phyloP scores from a whole-genome alignment of 345 rosid genomes.

The Dovyalis caffra region DNA sequence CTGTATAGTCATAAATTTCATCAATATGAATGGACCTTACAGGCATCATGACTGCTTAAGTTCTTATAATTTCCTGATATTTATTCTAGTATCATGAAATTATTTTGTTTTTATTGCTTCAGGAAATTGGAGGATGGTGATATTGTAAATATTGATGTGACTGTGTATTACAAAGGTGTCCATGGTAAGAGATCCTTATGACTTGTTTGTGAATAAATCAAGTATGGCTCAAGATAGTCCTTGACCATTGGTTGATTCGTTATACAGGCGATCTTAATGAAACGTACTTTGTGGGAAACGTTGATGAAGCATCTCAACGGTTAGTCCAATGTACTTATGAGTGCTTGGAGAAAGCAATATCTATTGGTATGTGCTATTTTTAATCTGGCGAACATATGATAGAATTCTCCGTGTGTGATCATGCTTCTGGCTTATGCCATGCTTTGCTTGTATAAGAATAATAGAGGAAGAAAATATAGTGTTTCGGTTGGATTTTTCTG shows the following conservation, averaged over 20 bases:
- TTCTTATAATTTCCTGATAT: too few species aligned
- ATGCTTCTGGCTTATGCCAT: too few species aligned
- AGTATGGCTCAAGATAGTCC: neutral
- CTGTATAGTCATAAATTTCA: too few species aligned
- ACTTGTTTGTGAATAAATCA: neutral
- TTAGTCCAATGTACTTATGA: slow-evolving; percentile 85
- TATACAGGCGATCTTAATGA: slow-evolving; percentile 89
- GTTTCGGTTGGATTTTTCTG: too few species aligned
- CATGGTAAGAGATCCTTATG: slow-evolving; percentile 58
- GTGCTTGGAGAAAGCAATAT: slow-evolving; percentile 90
- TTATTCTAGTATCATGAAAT: neutral
- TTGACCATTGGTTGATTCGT: slow-evolving; percentile 7
- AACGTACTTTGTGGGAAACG: slow-evolving; percentile 94
- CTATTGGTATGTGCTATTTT: slow-evolving; percentile 50
- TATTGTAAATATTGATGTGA: slow-evolving; percentile 84
- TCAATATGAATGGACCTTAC: too few species aligned
- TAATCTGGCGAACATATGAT: neutral
- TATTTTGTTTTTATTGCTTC: slow-evolving; percentile 22
- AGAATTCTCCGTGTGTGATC: too few species aligned
- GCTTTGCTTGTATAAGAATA: neutral
- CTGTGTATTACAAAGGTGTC: slow-evolving; percentile 86
- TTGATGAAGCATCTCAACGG: slow-evolving; percentile 81
- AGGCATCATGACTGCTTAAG: too few species aligned
- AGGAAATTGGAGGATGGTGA: slow-evolving; percentile 96
- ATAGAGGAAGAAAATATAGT: too few species aligned